Evolutionary conservation across 495 filamentous ascomycete species (phyloP).

Genomic region (Annulohypoxylon nitens): DNA sequence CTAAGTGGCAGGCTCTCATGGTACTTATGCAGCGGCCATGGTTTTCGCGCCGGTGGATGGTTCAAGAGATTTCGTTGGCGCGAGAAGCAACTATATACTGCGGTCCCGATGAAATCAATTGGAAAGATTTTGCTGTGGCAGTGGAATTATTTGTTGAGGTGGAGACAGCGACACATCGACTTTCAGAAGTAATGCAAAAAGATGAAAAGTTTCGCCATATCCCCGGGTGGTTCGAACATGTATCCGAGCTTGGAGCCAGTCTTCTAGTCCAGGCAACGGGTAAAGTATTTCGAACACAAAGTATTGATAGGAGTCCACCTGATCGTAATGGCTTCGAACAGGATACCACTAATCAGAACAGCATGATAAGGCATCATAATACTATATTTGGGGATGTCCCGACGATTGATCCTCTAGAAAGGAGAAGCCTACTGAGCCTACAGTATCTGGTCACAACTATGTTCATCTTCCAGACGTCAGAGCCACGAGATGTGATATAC

Average conservation of each 20-base stretch:
- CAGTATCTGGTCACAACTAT: slow-evolving; percentile 50
- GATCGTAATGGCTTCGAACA: no score
- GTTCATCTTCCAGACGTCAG: slow-evolving; percentile 45
- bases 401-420: slow-evolving; percentile 16
- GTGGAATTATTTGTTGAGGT: slow-evolving; percentile 9
- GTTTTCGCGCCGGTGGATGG: slow-evolving; percentile 56
- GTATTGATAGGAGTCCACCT: no score
- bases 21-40: slow-evolving; percentile 52
- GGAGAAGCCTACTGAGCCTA: slow-evolving; percentile 36
- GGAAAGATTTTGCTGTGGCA: slow-evolving; percentile 3
- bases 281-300: slow-evolving; percentile 46
- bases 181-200: slow-evolving; percentile 4
- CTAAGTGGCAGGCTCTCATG: slow-evolving; percentile 48
- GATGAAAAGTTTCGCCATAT: slow-evolving; percentile 25
- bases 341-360: no score
- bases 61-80: not conserved
- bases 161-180: slow-evolving; percentile 1
- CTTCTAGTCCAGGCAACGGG: slow-evolving; percentile 52
- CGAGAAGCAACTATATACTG: slow-evolving; percentile 4
- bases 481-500: slow-evolving; percentile 51
- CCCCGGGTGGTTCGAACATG: slow-evolving; percentile 45
- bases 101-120: not conserved
- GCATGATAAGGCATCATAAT: not conserved
- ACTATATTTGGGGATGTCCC: not conserved
- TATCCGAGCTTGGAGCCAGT: slow-evolving; percentile 52